Conservation (phyloP, 2,329 filamentous ascomycete species). For the Dichotomopilus funicola region DNA sequence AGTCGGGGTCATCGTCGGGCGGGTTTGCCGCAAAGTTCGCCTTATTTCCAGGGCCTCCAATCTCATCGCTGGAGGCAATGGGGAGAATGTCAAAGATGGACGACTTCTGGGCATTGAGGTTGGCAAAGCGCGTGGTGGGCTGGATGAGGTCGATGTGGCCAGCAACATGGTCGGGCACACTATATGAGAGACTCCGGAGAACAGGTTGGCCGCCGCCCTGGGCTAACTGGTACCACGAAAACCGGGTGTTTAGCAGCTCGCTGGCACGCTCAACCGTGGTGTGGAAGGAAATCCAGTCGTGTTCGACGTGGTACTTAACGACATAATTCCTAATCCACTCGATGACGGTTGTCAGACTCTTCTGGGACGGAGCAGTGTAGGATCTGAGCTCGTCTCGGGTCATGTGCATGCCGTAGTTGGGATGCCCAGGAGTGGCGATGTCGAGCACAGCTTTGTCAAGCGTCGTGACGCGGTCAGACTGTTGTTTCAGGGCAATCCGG, state of each 20-base stretch:
- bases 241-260: constrained; percentile 49
- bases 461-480: constrained; percentile 33
- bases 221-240: constrained; percentile 48
- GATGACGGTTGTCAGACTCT: constrained; percentile 43
- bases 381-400: constrained; percentile 52
- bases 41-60: background rate
- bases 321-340: constrained; percentile 49
- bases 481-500: constrained; percentile 43
- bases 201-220: constrained; percentile 33
- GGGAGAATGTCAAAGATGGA: constrained; percentile 32
- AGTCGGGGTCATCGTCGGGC: constrained; percentile 4
- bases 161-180: constrained; percentile 50
- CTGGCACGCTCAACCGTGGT: constrained; percentile 47
- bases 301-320: constrained; percentile 40
- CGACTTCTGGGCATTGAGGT: constrained; percentile 36
- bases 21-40: constrained; percentile 12
- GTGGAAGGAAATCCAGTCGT: constrained; percentile 57
- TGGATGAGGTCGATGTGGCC: constrained; percentile 55
- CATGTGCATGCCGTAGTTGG: constrained; percentile 55
- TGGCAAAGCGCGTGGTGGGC: constrained; percentile 57
- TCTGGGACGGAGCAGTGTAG: constrained; percentile 44
- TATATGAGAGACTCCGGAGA: constrained; percentile 52
- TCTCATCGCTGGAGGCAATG: constrained; percentile 20
- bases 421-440: constrained; percentile 54
- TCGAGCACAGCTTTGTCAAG: constrained; percentile 55